phyloP scores from a whole-genome alignment of 2,329 filamentous ascomycete species.

The Lomentospora prolificans region DNA sequence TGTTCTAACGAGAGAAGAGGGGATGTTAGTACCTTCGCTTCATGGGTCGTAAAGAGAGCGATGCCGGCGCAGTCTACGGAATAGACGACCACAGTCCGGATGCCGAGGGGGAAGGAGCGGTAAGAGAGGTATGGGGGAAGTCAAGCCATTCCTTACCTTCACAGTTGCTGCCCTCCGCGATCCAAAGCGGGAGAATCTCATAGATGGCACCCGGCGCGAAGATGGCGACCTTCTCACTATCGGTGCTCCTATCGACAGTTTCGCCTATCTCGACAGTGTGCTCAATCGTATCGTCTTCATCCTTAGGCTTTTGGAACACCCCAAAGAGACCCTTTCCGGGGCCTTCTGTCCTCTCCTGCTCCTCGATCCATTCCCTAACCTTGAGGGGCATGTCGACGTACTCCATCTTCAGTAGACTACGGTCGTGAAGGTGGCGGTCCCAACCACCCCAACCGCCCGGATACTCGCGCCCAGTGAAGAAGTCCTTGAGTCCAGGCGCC shows the following conservation, averaged over 20 bases:
- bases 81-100: no score
- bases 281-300: slow-evolving; percentile 27
- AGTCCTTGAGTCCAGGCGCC: slow-evolving; percentile 27
- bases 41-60: no score
- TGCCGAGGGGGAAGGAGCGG: not conserved
- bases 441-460: slow-evolving; percentile 42
- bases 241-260: slow-evolving; percentile 19
- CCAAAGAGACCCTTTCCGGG: slow-evolving; percentile 29
- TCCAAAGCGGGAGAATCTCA: slow-evolving; percentile 38
- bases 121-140: not conserved
- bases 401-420: slow-evolving; percentile 36
- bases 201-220: slow-evolving; percentile 45
- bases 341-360: slow-evolving; percentile 24
- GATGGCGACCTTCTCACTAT: slow-evolving; percentile 30
- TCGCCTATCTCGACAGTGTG: slow-evolving; percentile 23
- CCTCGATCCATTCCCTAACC: slow-evolving; percentile 39
- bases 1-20: slow-evolving; percentile 12
- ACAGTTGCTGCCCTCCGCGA: slow-evolving; percentile 32
- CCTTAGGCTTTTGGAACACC: slow-evolving; percentile 28
- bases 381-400: slow-evolving; percentile 30
- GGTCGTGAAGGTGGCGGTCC: slow-evolving; percentile 40
- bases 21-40: not conserved
- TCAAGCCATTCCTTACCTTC: slow-evolving; percentile 22
- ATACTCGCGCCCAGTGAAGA: slow-evolving; percentile 32
- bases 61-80: no score